Base-by-base conservation (phyloP, 805 yeast genomes). In the Nakazawaea siamensis region DNA sequence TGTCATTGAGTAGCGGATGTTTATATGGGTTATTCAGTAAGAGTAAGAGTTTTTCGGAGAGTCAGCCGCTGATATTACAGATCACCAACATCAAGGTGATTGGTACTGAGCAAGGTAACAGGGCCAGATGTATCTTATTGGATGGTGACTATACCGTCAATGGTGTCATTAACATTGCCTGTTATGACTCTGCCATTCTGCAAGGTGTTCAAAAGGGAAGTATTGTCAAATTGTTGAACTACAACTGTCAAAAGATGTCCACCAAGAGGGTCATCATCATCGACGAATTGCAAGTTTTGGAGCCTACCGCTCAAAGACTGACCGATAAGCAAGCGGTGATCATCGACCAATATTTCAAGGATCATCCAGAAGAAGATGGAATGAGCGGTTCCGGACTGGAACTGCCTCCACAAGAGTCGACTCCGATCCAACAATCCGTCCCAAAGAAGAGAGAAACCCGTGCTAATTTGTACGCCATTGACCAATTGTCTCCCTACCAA, bases 401-500 rank as follows among this genome's bases (percentile, higher is more conserved):
- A 4, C 23, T 18, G 23, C 5, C 21, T 6, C 15, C 23, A 4
- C 18, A 38, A 24, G 31, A 31, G 38, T 35, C 43, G 24, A 45
- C 33, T 31, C 38, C 47, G 27, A 40, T 29, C 7, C 27, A 47
- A 20, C 41, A 50, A 18, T 44, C 47, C 17, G 41, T 37, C 33
- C 34, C 47, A 14, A 30, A 27, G 21, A 11, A 32, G n/a, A 28
- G 27, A 11, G 41, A 47, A 13, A 41, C 43, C 15, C 51, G 51
- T 28, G 66, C 70, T 20, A 62, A 61, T 37, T 64, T 82, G 26
- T 73, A 72, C 46, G 81, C 94, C 9, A 84, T 88, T 46, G 95
- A 85, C 51, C 85, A 80, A 43, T 64, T 92, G 34, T 85, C 96
- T 10, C 97, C 97, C 7, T 92, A 83, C 55, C 92, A 84, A 54